These are phyloP conservation scores for Buddleja alternifolia DNA, from an alignment of 257 asterid species.

Conservation along the genomic window DNA sequence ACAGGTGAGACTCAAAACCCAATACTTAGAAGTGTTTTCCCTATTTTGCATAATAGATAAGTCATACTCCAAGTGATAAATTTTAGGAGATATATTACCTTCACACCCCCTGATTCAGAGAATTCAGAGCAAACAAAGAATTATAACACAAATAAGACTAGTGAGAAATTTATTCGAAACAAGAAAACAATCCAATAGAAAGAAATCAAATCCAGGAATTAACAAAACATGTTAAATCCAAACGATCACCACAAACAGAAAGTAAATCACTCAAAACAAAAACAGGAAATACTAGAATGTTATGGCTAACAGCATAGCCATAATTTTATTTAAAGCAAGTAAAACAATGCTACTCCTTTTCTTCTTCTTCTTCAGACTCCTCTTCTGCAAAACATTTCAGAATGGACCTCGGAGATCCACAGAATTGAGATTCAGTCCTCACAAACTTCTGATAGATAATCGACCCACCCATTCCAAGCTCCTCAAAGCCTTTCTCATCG, in stretches of 20 bases:
- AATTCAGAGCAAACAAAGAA: background rate
- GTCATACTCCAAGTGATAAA: too few relatives aligned
- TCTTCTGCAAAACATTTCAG: constrained; percentile 72
- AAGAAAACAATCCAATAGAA: background rate
- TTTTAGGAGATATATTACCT: too few relatives aligned
- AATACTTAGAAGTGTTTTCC: too few relatives aligned
- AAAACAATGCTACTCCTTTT: constrained; percentile 61
- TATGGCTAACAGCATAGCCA: background rate
- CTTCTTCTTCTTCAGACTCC: constrained; percentile 61
- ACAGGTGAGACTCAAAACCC: too few relatives aligned
- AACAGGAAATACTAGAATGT: background rate
- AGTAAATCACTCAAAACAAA: background rate
- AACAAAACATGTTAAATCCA: background rate
- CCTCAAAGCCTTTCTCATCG: constrained; percentile 51
- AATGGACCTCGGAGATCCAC: constrained; percentile 77
- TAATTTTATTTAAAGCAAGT: constrained; percentile 21
- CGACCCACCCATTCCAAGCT: constrained; percentile 64
- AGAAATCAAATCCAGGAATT: background rate
- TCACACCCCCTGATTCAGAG: too few relatives aligned
- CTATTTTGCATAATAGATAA: too few relatives aligned
- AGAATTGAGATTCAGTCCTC: constrained; percentile 34
- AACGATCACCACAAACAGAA: background rate
- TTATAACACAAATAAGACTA: background rate
- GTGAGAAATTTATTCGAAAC: constrained; percentile 19
- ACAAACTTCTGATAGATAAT: constrained; percentile 70